Percentiles rank a stretch among this genome's conserved stretches.
These are phyloP conservation scores for Sindora glabra DNA, from an alignment of 306 rosid genomes.

Conservation along the genomic window DNA sequence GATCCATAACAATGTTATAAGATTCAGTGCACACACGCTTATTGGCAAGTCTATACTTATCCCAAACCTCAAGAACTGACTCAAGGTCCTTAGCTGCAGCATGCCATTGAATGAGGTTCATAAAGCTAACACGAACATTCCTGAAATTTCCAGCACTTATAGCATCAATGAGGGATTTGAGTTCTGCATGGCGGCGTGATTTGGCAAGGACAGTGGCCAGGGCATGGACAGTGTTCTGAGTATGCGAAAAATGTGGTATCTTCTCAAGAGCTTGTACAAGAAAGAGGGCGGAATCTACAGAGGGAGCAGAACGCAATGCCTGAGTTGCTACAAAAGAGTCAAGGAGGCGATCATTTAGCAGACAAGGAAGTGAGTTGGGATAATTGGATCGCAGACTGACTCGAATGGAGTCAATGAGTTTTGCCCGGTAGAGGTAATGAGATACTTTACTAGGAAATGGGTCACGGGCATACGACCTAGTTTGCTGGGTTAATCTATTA, in stretches of 20 bases:
- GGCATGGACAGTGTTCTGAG: constrained; percentile 56
- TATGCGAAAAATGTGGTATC: constrained; percentile 36
- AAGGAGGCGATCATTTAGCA: constrained; percentile 36
- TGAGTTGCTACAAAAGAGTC: constrained; percentile 66
- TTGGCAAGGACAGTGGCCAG: constrained; percentile 69
- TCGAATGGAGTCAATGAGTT: constrained; percentile 69
- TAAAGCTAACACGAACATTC: constrained; percentile 37
- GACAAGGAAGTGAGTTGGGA: constrained; percentile 33
- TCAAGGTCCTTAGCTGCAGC: constrained; percentile 53
- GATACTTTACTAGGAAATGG: constrained; percentile 60
- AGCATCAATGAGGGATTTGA: constrained; percentile 43
- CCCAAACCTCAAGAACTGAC: constrained; percentile 49
- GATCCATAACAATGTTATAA: constrained; percentile 57
- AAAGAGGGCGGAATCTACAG: constrained; percentile 58
- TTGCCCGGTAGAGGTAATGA: constrained; percentile 73
- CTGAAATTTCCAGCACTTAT: constrained; percentile 35
- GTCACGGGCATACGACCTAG: constrained; percentile 40
- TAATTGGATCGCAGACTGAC: constrained; percentile 42
- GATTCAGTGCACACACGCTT: constrained; percentile 51
- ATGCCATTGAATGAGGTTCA: constrained; percentile 68
- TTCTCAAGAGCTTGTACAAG: constrained; percentile 31
- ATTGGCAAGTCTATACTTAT: constrained; percentile 30
- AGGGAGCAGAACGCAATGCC: constrained; percentile 66
- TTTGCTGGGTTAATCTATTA: constrained; percentile 27
- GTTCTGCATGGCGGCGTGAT: constrained; percentile 34